Base-by-base conservation (phyloP, 2,329 filamentous ascomycete genomes). In the Aurifilum marmelostoma region DNA sequence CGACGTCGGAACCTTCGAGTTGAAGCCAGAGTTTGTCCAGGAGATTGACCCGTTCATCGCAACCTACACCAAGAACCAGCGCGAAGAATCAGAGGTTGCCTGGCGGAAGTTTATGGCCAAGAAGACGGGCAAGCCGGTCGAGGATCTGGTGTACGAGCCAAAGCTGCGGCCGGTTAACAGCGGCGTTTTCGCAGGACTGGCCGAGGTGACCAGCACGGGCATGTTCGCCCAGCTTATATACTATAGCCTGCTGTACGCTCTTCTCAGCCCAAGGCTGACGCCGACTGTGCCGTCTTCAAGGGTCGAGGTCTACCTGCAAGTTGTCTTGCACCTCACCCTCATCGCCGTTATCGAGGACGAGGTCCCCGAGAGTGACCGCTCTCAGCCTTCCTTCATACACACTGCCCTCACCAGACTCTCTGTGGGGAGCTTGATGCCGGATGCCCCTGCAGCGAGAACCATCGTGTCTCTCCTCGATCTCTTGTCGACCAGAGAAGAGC, bases 1-100 rank as follows among this genome's bases (percentile, higher is more conserved):
- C 5, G 96, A 99, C 77, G 92, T 94, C 21, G 96, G 97, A 68
- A 97, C 93, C 0, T 99, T 99, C 75, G 94, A 97, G 78, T 83
- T 99, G 65, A 96, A 94, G 76, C 89, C 92, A 5, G 88, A 97
- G 71, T 96, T 91, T 74, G 87, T 97, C 52, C 92, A 95, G 73
- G 87, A 97, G 61, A 89, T 99, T 64, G 97, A 99, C 77, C 96
- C 97, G 0, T 99, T 97, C 78, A 96, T 94, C 75, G 92, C 94
- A 8, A 94, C 98, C 76, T 99, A 97, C 79, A 97, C 90, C 75
- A 97, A 97, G 77, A 99, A 99, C 75, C 95, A 98, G 78, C 89
- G 96, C 64, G 96, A 99, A 76, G 96, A 99, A 78, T 93, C 95
- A 0, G 96, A 99, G 79, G 90, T 88, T 73, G 91, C 94, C 3